Conservation (phyloP, 805 yeast species). For the Metschnikowia proteae region DNA sequence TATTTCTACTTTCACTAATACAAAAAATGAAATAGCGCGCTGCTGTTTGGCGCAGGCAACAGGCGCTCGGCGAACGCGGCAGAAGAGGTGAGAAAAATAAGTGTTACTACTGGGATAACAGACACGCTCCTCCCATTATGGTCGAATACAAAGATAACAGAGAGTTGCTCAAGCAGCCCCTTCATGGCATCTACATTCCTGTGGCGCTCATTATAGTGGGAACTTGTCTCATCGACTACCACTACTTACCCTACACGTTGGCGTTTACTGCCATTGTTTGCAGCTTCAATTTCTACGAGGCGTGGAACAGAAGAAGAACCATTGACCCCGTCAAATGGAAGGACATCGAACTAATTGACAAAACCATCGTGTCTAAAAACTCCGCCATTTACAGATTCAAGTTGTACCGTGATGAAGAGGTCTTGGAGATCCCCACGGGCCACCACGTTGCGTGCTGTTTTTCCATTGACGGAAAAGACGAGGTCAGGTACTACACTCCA, state of each 20-base stretch:
- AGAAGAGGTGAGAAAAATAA: background rate
- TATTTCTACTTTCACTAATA: conserved; percentile 5
- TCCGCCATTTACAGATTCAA: conserved; percentile 73
- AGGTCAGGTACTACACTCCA: conserved; percentile 70
- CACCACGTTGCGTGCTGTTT: conserved; percentile 66
- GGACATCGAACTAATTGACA: conserved; percentile 66
- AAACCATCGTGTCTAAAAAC: conserved; percentile 67
- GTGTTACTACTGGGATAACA: background rate
- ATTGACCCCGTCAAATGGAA: conserved; percentile 54
- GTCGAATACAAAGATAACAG: conserved; percentile 34
- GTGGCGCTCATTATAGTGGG: conserved; percentile 58
- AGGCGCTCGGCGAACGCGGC: conserved; percentile 1
- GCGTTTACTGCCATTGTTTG: conserved; percentile 35
- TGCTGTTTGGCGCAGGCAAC: background rate
- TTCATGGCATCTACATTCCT: conserved; percentile 77
- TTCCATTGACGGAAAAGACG: conserved; percentile 47
- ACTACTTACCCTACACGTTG: conserved; percentile 45
- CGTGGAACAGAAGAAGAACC: conserved; percentile 41
- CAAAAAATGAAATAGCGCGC: conserved; percentile 1
- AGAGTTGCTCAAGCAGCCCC: conserved; percentile 61
- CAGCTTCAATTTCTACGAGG: conserved; percentile 35
- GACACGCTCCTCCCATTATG: conserved; percentile 7
- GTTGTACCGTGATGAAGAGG: conserved; percentile 56
- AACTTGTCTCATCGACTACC: conserved; percentile 48
- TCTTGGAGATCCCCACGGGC: conserved; percentile 66